phyloP scores from a whole-genome alignment of 768 basidiomycete species.

The Amanita jacksonii region DNA sequence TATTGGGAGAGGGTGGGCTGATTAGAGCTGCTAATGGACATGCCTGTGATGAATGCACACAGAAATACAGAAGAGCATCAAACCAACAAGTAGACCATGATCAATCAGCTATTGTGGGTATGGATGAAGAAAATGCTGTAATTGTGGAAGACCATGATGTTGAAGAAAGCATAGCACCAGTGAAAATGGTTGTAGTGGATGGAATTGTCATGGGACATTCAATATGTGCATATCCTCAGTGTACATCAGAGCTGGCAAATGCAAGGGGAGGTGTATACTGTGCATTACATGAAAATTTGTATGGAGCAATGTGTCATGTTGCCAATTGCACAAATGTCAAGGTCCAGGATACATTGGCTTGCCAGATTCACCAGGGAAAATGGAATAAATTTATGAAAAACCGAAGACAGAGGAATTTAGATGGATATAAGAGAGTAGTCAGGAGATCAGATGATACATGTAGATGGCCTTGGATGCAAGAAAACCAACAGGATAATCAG shows the following conservation, averaged over 20 bases:
- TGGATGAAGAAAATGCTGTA: not conserved
- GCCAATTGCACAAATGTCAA: not conserved
- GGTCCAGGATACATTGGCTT: no score
- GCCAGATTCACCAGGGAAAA: no score
- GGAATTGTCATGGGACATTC: conserved; percentile 12
- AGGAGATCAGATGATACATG: not conserved
- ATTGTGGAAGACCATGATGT: not conserved
- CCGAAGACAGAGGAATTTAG: not conserved
- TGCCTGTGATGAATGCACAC: conserved; percentile 10
- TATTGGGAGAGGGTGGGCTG: conserved; percentile 9
- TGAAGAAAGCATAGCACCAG: conserved; percentile 7
- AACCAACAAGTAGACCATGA: not conserved
- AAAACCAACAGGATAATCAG: not conserved
- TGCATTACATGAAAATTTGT: not conserved
- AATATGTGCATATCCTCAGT: conserved; percentile 6
- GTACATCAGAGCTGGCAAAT: conserved; percentile 1
- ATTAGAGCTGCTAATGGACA: conserved; percentile 10
- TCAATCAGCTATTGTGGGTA: no score
- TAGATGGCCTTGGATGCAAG: not conserved
- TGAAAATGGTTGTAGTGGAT: conserved; percentile 11
- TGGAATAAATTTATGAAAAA: no score
- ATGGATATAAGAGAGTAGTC: not conserved
- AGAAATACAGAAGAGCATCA: conserved; percentile 7
- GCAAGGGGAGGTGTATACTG: conserved; percentile 1
- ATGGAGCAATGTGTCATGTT: not conserved